Conservation (phyloP, 768 basidiomycete species). For the Thelephora ganbajun region DNA sequence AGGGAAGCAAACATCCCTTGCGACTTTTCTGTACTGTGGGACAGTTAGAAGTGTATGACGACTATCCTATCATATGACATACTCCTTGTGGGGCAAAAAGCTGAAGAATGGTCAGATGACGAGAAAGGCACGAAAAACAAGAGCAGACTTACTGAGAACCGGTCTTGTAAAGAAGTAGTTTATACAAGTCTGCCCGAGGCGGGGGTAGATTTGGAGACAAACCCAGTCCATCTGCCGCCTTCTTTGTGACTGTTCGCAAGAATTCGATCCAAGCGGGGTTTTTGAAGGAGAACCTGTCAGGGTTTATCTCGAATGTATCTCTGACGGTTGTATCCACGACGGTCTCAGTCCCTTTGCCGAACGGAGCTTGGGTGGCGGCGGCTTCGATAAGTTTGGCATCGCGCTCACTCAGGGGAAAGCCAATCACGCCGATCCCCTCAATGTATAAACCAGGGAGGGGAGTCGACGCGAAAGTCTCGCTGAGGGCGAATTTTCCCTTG, state of each 20-base stretch:
- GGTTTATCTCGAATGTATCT: conserved; percentile 39
- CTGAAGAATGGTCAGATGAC: conserved; percentile 6
- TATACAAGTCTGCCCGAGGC: conserved; percentile 28
- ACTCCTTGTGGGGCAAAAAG: conserved; percentile 35
- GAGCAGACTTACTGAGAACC: conserved; percentile 31
- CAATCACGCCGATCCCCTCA: conserved; percentile 26
- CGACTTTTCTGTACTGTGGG: conserved; percentile 28
- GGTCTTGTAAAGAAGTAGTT: conserved; percentile 32
- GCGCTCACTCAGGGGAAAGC: conserved; percentile 25
- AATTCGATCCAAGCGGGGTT: conserved; percentile 28
- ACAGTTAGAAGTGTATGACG: not conserved
- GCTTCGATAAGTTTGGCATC: conserved; percentile 26
- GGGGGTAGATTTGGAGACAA: conserved; percentile 15
- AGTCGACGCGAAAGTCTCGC: conserved; percentile 14
- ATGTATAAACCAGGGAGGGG: conserved; percentile 29
- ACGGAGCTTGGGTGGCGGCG: conserved; percentile 25
- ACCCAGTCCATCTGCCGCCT: conserved; percentile 24
- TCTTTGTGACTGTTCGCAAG: conserved; percentile 15
- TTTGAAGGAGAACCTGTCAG: conserved; percentile 22
- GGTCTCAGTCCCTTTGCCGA: conserved; percentile 29
- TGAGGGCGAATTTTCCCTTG: conserved; percentile 21
- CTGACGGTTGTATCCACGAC: conserved; percentile 29
- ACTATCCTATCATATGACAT: conserved; percentile 6
- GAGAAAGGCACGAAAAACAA: not conserved
- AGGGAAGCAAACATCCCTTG: conserved; percentile 39